Evolutionary conservation across 768 basidiomycete species (phyloP), one percentile per base, ranked within the genome.

Genomic region (Tephrocybe sp.): DNA sequence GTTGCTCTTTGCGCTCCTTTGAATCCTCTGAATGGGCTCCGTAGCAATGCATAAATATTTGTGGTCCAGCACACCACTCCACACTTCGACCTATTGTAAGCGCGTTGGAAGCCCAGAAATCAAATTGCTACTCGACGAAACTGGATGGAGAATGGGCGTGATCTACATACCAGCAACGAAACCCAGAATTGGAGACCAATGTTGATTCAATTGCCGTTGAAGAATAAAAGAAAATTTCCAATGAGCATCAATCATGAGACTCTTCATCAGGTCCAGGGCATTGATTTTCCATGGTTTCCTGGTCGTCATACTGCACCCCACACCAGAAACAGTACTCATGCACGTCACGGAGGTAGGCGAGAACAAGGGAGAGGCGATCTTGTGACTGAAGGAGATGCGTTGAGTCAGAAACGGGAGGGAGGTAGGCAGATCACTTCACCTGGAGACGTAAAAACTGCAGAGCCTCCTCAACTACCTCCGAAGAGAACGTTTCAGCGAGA

Each of bases 311-410:
- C 57, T 83, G 77, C 11, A 86, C 78, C 11, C 92, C 92, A 62
- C 92, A 94, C 88, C 90, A 93, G 66, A 92, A 92, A 63, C 92
- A 93, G 63, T 93, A 93, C 5, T 73, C 62, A 64, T 92, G 81
- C 52, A 72, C 76, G 31, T 79, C 73, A 21, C 92, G 86, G 41
- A 94, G 77, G 65, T 94, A 91, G 4, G 79, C 69, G 21, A 92
- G 71, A 15, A 91, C 80, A 38, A 86, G 69, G 31, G 74, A 67
- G 28, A 93, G 74, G 26, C 89, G 78, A 66, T 88, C 84, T 54
- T 77, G 76, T 53, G 88, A 81, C 92, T 94, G 59, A 43, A 36
- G 52, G 50, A 28, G 52, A 54, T 34, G 25, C 45, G 44, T 26
- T 49, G 52, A 50, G 43, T 50, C 44, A 40, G 56, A 41, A 51